These are phyloP conservation scores for Abrus pulchellus DNA, from an alignment of 306 rosid genomes.

Conservation along the genomic window DNA sequence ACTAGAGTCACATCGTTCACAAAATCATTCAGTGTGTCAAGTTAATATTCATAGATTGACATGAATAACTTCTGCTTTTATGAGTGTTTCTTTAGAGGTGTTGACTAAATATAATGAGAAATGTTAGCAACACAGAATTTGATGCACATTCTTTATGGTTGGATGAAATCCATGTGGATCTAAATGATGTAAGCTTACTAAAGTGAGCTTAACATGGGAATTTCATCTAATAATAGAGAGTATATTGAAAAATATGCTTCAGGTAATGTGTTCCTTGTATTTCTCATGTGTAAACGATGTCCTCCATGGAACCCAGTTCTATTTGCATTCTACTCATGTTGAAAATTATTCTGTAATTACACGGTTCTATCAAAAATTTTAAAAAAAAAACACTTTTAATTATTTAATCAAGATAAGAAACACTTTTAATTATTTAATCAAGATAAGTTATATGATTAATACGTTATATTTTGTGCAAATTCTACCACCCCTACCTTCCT, in stretches of 20 bases:
- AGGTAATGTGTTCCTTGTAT: background rate
- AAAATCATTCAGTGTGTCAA: conserved; percentile 32
- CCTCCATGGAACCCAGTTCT: background rate
- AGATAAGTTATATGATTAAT: background rate
- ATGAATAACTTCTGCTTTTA: background rate
- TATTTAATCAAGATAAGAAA: background rate
- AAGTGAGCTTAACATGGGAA: background rate
- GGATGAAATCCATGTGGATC: background rate
- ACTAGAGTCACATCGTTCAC: conserved; percentile 37
- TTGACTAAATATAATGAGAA: conserved; percentile 5
- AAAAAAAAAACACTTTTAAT: background rate
- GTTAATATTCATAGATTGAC: background rate
- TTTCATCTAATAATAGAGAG: background rate
- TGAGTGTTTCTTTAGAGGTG: conserved; percentile 37
- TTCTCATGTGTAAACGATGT: conserved; percentile 8
- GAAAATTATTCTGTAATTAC: conserved; percentile 17
- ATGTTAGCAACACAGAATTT: background rate
- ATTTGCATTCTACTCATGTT: background rate
- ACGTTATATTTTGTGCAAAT: conserved; percentile 1
- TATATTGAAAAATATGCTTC: background rate
- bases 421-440: background rate
- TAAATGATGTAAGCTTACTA: background rate
- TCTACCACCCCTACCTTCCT: background rate
- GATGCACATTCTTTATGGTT: background rate
- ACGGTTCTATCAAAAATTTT: background rate